Conservation (phyloP, 1,139 yeast genomes). For the Saccharomyces pastorianus region DNA sequence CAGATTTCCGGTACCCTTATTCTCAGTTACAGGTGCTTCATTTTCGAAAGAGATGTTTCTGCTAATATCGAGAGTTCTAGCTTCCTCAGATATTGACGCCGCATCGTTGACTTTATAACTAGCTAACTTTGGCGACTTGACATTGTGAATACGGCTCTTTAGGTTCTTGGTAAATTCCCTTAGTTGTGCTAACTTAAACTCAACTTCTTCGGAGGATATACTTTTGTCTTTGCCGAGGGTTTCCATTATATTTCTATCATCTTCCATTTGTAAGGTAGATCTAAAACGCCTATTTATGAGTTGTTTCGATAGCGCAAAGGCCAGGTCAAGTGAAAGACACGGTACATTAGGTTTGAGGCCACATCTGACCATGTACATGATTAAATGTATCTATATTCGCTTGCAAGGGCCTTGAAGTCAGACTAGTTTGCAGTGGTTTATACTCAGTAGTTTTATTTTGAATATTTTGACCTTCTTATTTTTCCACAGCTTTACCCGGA, state of each 20-base stretch:
- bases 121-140: neutral
- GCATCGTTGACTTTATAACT: neutral
- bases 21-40: neutral
- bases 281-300: neutral
- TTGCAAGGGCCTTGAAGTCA: neutral
- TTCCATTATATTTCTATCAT: neutral
- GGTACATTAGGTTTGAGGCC: neutral
- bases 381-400: neutral
- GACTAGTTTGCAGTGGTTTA: neutral
- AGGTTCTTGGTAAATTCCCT: constrained; percentile 2
- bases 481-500: neutral
- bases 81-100: neutral
- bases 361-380: neutral
- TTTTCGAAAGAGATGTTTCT: neutral
- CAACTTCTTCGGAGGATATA: neutral
- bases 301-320: neutral
- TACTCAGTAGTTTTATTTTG: neutral
- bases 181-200: constrained; percentile 1
- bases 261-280: neutral
- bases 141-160: neutral
- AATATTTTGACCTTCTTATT: neutral
- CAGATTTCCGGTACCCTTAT: neutral
- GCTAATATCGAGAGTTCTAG: neutral
- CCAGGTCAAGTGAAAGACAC: neutral
- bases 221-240: neutral